Percentiles rank a stretch among this genome's conserved stretches.
phyloP scores from a whole-genome alignment of 78 protist genomes.

The Mastigamoeba balamuthi region DNA sequence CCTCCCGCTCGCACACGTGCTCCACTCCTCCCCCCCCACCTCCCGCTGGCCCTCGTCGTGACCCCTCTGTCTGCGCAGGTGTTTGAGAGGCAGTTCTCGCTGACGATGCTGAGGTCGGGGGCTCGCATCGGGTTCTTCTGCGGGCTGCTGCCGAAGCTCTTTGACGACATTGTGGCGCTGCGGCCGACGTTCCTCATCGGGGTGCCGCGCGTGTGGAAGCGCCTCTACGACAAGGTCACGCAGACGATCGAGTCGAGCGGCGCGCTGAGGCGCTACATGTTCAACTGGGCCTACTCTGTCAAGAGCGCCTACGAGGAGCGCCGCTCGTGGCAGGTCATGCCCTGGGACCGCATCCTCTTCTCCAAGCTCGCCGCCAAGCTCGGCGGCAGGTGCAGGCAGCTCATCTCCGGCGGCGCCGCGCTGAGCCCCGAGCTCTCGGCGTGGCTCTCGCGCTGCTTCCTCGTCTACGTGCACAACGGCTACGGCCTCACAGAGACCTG shows the following conservation, averaged over 20 bases:
- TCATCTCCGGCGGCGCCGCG: conserved; percentile 88
- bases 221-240: conserved; percentile 60
- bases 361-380: conserved; percentile 27
- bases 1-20: conserved; percentile 94
- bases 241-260: conserved; percentile 9
- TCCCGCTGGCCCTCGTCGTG: no score
- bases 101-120: background rate
- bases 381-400: conserved; percentile 76
- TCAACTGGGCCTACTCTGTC: conserved; percentile 39
- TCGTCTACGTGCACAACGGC: conserved; percentile 69
- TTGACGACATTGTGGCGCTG: conserved; percentile 64
- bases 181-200: conserved; percentile 79
- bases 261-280: conserved; percentile 32
- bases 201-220: conserved; percentile 88
- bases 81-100: conserved; percentile 48
- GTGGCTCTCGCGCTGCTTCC: no score
- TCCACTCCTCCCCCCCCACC: no score
- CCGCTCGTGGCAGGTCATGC: background rate
- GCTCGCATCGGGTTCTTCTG: conserved; percentile 55
- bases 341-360: conserved; percentile 67
- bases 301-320: conserved; percentile 25
- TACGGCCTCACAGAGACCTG: conserved; percentile 90
- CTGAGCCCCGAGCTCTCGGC: no score
- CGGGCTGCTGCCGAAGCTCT: conserved; percentile 42
- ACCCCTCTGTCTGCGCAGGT: no score